Evolutionary conservation across 2,329 filamentous ascomycete species (phyloP), one percentile per base, ranked within the genome.

Genomic region (Clarireedia hainanense): DNA sequence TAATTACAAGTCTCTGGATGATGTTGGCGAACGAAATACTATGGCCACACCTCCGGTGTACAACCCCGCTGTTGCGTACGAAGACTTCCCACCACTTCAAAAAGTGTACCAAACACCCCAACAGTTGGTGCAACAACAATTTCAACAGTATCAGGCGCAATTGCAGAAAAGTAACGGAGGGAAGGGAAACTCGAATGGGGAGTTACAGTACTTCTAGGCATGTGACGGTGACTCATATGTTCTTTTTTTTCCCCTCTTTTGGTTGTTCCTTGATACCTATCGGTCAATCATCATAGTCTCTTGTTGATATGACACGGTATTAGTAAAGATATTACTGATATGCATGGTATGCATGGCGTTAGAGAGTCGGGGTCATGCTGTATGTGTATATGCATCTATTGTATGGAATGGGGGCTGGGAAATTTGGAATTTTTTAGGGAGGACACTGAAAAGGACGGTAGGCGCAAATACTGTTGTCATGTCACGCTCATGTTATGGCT

Each of bases 1-100:
- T 58, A 73, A 75, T 46, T 89, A 89, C 67, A 78, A 79, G 56
- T 88, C 84, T 2, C 75, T 89, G 2, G 86, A 89, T 67, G 86
- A 89, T 62, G 75, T 84, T 27, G 66, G 73, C 48, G 75, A 77
- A 46, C 73, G 75, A 37, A 72, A 71, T 30, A 74, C 73, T 9
- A 73, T 72, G 47, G 69, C 70, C 9, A 66, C 71, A 4, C 58
- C 62, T 2, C 61, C 65, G 40, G 55, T 55, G 6, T 69, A 68
- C 58, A 65, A 67, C 37, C 62, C 63, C 14, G 64, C 63, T 7
- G 65, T 69, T 14, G 60, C 67, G 1, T 69, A 70, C 51, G 68
- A 70, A 48, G 68, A 70, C 49, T 69, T 69, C 51, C 68, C 68
- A 2, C 67, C 66, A 1, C 52, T 69, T 10, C 68, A 69, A 24